Evolutionary conservation across 495 filamentous ascomycete genomes (phyloP).

Genomic region (Physcia stellaris): DNA sequence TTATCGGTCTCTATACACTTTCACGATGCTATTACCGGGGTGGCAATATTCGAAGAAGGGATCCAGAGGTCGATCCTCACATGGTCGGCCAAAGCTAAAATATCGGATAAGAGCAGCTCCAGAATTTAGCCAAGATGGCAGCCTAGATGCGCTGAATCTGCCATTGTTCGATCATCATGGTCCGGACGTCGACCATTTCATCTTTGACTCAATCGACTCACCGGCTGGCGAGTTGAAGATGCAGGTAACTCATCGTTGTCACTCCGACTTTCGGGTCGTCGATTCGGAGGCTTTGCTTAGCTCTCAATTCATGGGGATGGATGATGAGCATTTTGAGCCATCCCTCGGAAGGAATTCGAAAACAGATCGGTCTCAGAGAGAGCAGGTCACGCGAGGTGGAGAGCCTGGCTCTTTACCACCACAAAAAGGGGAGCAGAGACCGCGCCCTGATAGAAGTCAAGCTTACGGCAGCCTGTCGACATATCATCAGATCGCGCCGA

Average conservation of each 20-base stretch:
- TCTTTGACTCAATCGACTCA: slow-evolving; percentile 67
- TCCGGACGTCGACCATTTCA: slow-evolving; percentile 59
- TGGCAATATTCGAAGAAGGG: slow-evolving; percentile 73
- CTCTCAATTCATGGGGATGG: slow-evolving; percentile 88
- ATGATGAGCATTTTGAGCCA: slow-evolving; percentile 75
- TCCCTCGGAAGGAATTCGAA: slow-evolving; percentile 37
- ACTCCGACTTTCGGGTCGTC: slow-evolving; percentile 82
- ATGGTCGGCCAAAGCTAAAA: slow-evolving; percentile 52
- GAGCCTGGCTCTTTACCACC: slow-evolving; percentile 68
- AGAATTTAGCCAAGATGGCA: slow-evolving; percentile 22
- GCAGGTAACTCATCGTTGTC: slow-evolving; percentile 68
- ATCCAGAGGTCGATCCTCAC: slow-evolving; percentile 45
- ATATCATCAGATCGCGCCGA: slow-evolving; percentile 69
- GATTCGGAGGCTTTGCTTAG: slow-evolving; percentile 82
- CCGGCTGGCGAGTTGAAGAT: slow-evolving; percentile 75
- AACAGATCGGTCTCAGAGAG: slow-evolving; percentile 18
- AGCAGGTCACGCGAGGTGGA: slow-evolving; percentile 22
- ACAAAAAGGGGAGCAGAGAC: slow-evolving; percentile 25
- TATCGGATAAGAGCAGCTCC: slow-evolving; percentile 63
- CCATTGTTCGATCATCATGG: slow-evolving; percentile 55
- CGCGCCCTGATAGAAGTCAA: slow-evolving; percentile 52
- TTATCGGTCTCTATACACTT: slow-evolving; percentile 83
- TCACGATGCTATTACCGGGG: slow-evolving; percentile 68
- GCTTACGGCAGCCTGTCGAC: slow-evolving; percentile 90
- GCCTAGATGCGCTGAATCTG: slow-evolving; percentile 51